A percentile compares a stretch with the other conserved stretches of the same genome.
Evolutionary conservation across 2,329 filamentous ascomycete genomes (phyloP).

Genomic region (Cladosporium phlei): DNA sequence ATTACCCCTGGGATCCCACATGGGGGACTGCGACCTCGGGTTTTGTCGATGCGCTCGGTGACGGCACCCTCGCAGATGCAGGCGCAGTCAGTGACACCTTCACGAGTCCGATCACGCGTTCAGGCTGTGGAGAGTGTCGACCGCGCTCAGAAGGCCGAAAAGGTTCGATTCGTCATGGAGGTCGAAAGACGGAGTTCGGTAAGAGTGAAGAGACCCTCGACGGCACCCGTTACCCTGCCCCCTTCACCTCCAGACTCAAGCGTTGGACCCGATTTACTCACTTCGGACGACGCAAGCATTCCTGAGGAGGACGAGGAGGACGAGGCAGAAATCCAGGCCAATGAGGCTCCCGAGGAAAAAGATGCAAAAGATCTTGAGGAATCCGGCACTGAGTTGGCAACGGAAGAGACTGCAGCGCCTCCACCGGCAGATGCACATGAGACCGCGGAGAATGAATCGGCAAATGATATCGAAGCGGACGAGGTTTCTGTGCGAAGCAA

Average conservation of each 20-base stretch:
- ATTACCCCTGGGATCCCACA: background rate
- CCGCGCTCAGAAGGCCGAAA: slow-evolving; percentile 4
- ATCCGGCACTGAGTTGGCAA: no score
- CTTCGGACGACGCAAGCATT: slow-evolving; percentile 7
- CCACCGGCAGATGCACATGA: no score
- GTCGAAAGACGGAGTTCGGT: slow-evolving; percentile 4
- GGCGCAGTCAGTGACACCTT: slow-evolving; percentile 41
- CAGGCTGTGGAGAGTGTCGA: slow-evolving; percentile 25
- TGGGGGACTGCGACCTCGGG: background rate
- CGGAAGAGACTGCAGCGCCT: no score
- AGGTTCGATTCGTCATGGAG: background rate
- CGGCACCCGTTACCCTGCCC: slow-evolving; percentile 32
- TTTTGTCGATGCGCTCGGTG: slow-evolving; percentile 26
- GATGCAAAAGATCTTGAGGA: no score
- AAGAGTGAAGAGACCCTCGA: slow-evolving; percentile 18
- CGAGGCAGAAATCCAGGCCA: no score
- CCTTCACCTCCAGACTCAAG: slow-evolving; percentile 33
- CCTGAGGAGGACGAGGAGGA: background rate
- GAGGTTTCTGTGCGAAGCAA: background rate
- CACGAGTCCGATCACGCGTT: slow-evolving; percentile 28
- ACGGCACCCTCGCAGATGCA: slow-evolving; percentile 41
- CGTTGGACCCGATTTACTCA: slow-evolving; percentile 21
- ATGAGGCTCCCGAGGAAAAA: no score
- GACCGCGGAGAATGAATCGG: no score
- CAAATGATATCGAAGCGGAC: background rate